These are phyloP conservation scores for Hamamelis virginiana DNA, from an alignment of 164 flowering plant genomes.

Conservation along the genomic window DNA sequence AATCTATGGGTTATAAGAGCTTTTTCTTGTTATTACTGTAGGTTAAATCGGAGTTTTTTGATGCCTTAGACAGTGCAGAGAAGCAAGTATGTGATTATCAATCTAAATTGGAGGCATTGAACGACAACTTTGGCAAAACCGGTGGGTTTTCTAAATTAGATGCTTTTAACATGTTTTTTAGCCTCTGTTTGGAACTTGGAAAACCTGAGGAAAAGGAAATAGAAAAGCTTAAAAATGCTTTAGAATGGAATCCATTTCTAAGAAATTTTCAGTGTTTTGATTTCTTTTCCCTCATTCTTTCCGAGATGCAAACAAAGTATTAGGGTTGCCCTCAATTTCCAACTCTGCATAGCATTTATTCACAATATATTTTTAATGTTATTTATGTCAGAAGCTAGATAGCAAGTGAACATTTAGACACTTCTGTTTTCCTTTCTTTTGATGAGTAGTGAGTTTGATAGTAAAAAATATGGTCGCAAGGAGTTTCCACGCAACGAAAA, in stretches of 20 bases:
- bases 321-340: too few species aligned
- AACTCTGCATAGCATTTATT: neutral
- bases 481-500: too few species aligned
- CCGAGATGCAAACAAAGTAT: too few species aligned
- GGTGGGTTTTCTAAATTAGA: constrained; percentile 42
- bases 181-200: too few species aligned
- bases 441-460: too few species aligned
- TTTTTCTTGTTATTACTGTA: constrained; percentile 20
- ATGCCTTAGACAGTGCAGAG: constrained; percentile 71
- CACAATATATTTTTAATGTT: neutral
- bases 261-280: neutral
- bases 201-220: too few species aligned
- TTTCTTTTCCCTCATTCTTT: too few species aligned
- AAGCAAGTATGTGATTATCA: constrained; percentile 62
- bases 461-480: too few species aligned
- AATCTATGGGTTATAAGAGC: neutral
- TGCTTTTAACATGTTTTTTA: neutral
- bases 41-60: constrained; percentile 91
- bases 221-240: too few species aligned
- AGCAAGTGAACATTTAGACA: neutral
- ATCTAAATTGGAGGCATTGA: constrained; percentile 51
- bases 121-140: constrained; percentile 41
- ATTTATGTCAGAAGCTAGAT: neutral
- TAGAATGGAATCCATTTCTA: too few species aligned
- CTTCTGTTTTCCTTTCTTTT: too few species aligned